These are phyloP conservation scores for Silene conica DNA, from an alignment of 148 eudicot genomes.

Conservation along the genomic window DNA sequence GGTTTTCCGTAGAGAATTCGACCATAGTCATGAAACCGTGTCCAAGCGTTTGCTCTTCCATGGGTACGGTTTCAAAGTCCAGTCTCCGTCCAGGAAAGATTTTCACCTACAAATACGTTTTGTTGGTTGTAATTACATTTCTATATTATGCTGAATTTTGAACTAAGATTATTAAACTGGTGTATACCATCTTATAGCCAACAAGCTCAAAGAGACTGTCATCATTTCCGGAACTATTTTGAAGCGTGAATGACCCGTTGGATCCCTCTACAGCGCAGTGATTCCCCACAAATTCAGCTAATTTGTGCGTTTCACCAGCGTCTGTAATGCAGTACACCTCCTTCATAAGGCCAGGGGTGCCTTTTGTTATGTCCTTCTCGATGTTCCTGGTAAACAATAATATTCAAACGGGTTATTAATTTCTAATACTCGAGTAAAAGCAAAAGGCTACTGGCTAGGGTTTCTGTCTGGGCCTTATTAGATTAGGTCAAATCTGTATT, in stretches of 20 bases:
- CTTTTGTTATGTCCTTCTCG: not conserved
- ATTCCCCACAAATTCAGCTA: not conserved
- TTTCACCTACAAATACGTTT: slow-evolving; percentile 12
- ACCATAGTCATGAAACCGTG: slow-evolving; percentile 5
- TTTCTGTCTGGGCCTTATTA: too few relatives aligned
- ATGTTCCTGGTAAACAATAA: too few relatives aligned
- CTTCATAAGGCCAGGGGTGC: not conserved
- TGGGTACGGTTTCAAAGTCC: slow-evolving; percentile 5
- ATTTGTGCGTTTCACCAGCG: not conserved
- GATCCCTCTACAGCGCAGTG: slow-evolving; percentile 1
- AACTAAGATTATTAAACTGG: not conserved
- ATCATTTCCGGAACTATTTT: not conserved
- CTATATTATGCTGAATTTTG: not conserved
- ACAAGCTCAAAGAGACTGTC: slow-evolving; percentile 12
- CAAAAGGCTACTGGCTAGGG: too few relatives aligned
- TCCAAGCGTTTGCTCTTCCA: not conserved
- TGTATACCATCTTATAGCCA: slow-evolving; percentile 9
- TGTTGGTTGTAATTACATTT: not conserved
- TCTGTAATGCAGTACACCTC: not conserved
- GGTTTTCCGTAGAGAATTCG: not conserved
- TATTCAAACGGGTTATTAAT: too few relatives aligned
- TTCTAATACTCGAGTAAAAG: too few relatives aligned
- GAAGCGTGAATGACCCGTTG: slow-evolving; percentile 4
- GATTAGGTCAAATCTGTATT: too few relatives aligned
- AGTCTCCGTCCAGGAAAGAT: slow-evolving; percentile 6